A percentile compares a stretch with the other conserved stretches of the same genome.
These are phyloP conservation scores for Nakazawaea populi DNA, from an alignment of 805 yeast species.

Conservation along the genomic window DNA sequence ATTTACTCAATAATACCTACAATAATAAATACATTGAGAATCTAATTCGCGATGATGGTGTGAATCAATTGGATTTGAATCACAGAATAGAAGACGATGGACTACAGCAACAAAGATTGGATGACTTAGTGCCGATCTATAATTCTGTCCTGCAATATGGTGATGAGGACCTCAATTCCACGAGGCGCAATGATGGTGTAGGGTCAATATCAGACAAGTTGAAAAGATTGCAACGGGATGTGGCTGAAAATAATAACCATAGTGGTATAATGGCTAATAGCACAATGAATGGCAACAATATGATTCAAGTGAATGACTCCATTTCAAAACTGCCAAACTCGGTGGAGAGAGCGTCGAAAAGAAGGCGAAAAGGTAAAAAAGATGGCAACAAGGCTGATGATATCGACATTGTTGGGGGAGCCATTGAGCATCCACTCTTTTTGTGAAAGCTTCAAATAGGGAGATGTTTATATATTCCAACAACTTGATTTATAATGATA, in stretches of 20 bases:
- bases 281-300: neutral
- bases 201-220: neutral
- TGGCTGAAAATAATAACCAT: neutral
- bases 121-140: constrained; percentile 17
- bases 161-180: neutral
- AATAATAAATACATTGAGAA: constrained; percentile 21
- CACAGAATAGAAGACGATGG: neutral
- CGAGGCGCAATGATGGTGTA: neutral
- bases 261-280: neutral
- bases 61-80: constrained; percentile 15
- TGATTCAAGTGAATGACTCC: constrained; percentile 6
- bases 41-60: constrained; percentile 27
- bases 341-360: neutral
- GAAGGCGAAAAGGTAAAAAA: constrained; percentile 11
- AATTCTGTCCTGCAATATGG: neutral
- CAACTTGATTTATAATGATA: neutral
- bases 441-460: constrained; percentile 16
- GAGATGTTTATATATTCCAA: too few species aligned
- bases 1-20: constrained; percentile 18
- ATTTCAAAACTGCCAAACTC: neutral
- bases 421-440: constrained; percentile 39
- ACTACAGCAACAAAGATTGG: constrained; percentile 16
- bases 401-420: constrained; percentile 35
- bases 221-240: neutral
- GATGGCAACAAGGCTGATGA: constrained; percentile 12